These are phyloP conservation scores for Melanopsichium pennsylvanicum DNA, from an alignment of 1,284 basidiomycete species.

Conservation along the genomic window DNA sequence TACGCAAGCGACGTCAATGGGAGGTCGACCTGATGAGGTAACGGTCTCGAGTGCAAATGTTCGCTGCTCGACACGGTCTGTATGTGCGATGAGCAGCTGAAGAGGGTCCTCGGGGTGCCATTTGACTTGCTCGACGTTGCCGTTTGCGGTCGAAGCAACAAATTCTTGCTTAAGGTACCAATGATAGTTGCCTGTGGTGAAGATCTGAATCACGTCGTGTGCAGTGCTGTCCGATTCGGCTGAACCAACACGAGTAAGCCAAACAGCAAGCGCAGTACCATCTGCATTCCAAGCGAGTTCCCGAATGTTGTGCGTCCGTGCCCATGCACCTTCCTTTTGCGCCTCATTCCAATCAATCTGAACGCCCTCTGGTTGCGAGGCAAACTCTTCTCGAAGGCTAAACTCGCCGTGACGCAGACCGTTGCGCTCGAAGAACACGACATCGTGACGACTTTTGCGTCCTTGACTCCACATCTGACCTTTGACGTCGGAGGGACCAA, in stretches of 20 bases:
- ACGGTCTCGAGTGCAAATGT: constrained; percentile 81
- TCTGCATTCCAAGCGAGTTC: constrained; percentile 88
- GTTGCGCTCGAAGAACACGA: constrained; percentile 95
- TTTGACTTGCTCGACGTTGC: constrained; percentile 70
- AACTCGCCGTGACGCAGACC: constrained; percentile 92
- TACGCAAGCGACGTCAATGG: constrained; percentile 82
- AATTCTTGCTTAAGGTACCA: constrained; percentile 72
- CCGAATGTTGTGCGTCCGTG: constrained; percentile 71
- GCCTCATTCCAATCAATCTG: constrained; percentile 26
- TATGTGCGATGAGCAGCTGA: constrained; percentile 72
- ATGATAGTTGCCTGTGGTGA: constrained; percentile 94
- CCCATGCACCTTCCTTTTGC: constrained; percentile 26
- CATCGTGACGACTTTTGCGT: constrained; percentile 74
- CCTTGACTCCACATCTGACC: constrained; percentile 51
- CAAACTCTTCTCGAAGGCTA: constrained; percentile 71
- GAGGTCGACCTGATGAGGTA: constrained; percentile 72
- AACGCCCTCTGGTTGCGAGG: constrained; percentile 61
- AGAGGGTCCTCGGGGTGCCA: constrained; percentile 88
- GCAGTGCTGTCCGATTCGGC: background rate
- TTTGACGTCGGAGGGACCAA: constrained; percentile 74
- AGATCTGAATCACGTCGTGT: constrained; percentile 76
- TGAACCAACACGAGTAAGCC: constrained; percentile 70
- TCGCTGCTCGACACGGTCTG: constrained; percentile 72
- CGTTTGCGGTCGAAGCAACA: background rate
- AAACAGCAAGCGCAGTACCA: constrained; percentile 83